These are phyloP conservation scores for Cladorrhinum samala DNA, from an alignment of 495 filamentous ascomycete genomes.

Conservation along the genomic window DNA sequence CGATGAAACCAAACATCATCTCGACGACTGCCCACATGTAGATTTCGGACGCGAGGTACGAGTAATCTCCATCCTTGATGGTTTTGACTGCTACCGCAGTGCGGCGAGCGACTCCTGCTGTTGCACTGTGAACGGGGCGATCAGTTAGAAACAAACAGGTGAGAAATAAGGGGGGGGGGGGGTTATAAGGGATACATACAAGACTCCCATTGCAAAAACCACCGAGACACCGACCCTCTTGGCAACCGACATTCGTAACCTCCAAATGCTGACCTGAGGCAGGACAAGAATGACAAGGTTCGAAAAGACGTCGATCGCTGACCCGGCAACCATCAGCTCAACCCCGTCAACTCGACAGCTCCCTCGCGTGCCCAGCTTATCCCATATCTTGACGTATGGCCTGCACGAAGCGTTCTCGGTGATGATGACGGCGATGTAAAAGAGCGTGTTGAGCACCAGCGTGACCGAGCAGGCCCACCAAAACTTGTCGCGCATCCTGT, in stretches of 20 bases:
- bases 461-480: constrained; percentile 27
- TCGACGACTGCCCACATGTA: background rate
- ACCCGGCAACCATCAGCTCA: background rate
- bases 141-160: background rate
- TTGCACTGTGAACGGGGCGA: background rate
- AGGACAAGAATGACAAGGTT: constrained; percentile 33
- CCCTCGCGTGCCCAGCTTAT: constrained; percentile 17
- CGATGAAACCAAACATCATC: background rate
- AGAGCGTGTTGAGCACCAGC: constrained; percentile 33
- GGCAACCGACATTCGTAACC: constrained; percentile 22
- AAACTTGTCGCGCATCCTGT: constrained; percentile 9
- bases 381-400: constrained; percentile 32
- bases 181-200: too few relatives aligned
- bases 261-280: constrained; percentile 34
- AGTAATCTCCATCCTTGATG: background rate
- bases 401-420: constrained; percentile 38
- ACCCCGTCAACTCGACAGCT: constrained; percentile 8
- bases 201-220: constrained; percentile 34
- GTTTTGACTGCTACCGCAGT: background rate
- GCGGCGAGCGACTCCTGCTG: background rate
- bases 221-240: constrained; percentile 30
- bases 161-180: too few relatives aligned
- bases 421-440: constrained; percentile 36
- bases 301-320: constrained; percentile 24
- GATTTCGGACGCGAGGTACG: background rate